Conservation (phyloP, 352 stramenopile genomes). For the Pseudoperonospora humuli region DNA sequence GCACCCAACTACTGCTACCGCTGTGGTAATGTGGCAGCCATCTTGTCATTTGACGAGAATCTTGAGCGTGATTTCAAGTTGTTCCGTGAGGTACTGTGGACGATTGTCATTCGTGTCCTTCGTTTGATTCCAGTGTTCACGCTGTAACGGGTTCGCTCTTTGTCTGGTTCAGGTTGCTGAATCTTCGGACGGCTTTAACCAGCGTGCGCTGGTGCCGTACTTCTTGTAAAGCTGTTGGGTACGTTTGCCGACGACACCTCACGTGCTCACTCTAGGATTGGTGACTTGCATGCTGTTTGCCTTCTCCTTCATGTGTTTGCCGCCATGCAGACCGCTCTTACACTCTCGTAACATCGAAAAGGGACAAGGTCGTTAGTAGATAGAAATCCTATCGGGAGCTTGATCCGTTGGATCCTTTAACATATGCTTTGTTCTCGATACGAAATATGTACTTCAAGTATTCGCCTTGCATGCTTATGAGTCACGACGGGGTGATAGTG, state of each 20-base stretch:
- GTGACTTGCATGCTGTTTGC: slow-evolving; percentile 10
- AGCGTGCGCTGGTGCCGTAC: slow-evolving; percentile 76
- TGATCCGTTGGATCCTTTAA: slow-evolving; percentile 27
- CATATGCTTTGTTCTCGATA: slow-evolving; percentile 21
- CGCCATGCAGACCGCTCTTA: slow-evolving; percentile 17
- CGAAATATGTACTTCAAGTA: not conserved
- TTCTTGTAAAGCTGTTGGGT: slow-evolving; percentile 59
- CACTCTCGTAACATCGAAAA: slow-evolving; percentile 34
- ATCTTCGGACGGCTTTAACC: slow-evolving; percentile 68
- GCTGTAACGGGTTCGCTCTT: slow-evolving; percentile 3
- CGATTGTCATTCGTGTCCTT: slow-evolving; percentile 5
- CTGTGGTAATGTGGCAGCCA: slow-evolving; percentile 77
- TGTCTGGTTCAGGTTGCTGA: slow-evolving; percentile 54
- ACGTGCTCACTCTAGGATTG: slow-evolving; percentile 5
- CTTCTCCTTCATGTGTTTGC: slow-evolving; percentile 21
- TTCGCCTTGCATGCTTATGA: slow-evolving; percentile 2
- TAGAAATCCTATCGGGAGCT: slow-evolving; percentile 30
- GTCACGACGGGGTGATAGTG: slow-evolving; percentile 21
- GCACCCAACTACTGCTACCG: slow-evolving; percentile 84
- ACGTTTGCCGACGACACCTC: slow-evolving; percentile 6
- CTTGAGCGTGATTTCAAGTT: slow-evolving; percentile 84
- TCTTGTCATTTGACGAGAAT: slow-evolving; percentile 77
- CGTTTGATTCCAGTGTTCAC: slow-evolving; percentile 7
- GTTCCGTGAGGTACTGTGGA: slow-evolving; percentile 67
- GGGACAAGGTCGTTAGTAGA: slow-evolving; percentile 34